These are phyloP conservation scores for Lavandula angustifolia DNA, from an alignment of 257 asterid species.

Conservation along the genomic window DNA sequence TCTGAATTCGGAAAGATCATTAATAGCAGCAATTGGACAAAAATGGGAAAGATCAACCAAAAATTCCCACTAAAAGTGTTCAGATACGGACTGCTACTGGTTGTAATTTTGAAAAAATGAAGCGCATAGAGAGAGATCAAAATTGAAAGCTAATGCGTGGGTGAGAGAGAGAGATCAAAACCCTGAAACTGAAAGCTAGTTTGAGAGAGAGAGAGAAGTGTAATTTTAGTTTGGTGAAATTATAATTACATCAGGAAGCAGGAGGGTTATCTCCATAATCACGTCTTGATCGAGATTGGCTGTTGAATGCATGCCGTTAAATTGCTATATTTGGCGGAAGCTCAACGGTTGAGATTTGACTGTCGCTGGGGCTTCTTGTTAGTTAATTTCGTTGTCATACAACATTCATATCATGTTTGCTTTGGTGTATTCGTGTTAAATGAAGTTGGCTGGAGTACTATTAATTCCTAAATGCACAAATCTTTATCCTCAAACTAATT, in stretches of 20 bases:
- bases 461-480: not conserved
- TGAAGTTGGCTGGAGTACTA: not conserved
- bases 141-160: conserved; percentile 27
- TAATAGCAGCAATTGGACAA: not conserved
- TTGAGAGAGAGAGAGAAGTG: not conserved
- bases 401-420: not conserved
- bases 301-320: conserved; percentile 8
- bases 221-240: conserved; percentile 14
- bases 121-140: conserved; percentile 6
- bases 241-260: not conserved
- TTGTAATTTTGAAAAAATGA: conserved; percentile 19
- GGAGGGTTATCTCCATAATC: conserved; percentile 12
- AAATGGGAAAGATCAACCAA: not conserved
- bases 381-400: conserved; percentile 32
- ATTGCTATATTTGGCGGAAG: conserved; percentile 9
- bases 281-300: not conserved
- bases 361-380: not conserved
- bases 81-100: conserved; percentile 13
- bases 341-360: conserved; percentile 23
- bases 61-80: not conserved
- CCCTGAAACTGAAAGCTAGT: too few species aligned
- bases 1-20: conserved; percentile 5
- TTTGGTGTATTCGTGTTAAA: not conserved
- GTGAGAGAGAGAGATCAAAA: conserved; percentile 1
- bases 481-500: not conserved